Percentiles rank a stretch among this genome's conserved stretches.
Evolutionary conservation across 257 asterid genomes (phyloP).

Genomic region (Fraxinus excelsior): DNA sequence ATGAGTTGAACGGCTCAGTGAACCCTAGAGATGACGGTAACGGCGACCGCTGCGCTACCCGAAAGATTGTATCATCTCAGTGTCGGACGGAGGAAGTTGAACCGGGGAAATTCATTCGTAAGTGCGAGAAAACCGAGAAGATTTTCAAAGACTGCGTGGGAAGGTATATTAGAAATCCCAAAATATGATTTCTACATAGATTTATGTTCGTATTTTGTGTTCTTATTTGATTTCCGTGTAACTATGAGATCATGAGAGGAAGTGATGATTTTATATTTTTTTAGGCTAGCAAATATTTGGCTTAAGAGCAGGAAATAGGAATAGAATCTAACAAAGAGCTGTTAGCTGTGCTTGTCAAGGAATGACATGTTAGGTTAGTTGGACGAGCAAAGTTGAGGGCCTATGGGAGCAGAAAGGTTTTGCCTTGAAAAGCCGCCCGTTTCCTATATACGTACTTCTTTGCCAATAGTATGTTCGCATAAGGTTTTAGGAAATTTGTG

Average conservation of each 20-base stretch:
- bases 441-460: too few species aligned
- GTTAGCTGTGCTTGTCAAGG: not conserved
- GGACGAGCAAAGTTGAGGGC: not conserved
- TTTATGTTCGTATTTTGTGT: not conserved
- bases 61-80: slow-evolving; percentile 66
- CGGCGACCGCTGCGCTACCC: slow-evolving; percentile 47
- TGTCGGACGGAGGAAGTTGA: slow-evolving; percentile 84
- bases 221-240: not conserved
- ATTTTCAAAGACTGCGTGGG: slow-evolving; percentile 72
- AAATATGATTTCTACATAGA: not conserved
- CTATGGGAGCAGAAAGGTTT: not conserved
- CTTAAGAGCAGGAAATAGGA: not conserved
- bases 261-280: not conserved
- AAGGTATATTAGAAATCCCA: slow-evolving; percentile 46
- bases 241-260: not conserved
- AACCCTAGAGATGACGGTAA: slow-evolving; percentile 26
- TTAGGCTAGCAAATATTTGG: not conserved
- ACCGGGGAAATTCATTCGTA: slow-evolving; percentile 77
- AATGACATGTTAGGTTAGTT: not conserved
- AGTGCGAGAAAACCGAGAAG: slow-evolving; percentile 80
- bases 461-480: not conserved
- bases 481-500: not conserved
- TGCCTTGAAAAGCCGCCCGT: too few species aligned
- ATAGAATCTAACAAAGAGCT: not conserved
- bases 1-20: slow-evolving; percentile 20